Percentiles rank a stretch among this genome's conserved stretches.
These are phyloP conservation scores for Petrea volubilis DNA, from an alignment of 257 asterid genomes.

Conservation along the genomic window DNA sequence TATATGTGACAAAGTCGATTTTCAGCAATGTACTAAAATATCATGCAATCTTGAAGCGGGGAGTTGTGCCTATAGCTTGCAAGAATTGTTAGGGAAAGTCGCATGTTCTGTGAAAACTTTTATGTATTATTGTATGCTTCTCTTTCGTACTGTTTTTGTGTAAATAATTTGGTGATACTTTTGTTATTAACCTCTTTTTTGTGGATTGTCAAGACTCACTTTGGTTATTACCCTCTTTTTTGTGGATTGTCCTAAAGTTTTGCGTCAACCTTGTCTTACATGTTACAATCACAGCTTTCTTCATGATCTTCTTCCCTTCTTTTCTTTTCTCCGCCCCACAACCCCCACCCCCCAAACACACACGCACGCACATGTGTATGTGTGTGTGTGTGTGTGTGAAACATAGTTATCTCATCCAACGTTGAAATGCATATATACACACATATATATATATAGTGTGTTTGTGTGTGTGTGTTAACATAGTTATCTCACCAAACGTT, in stretches of 20 bases:
- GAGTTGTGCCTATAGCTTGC: slow-evolving; percentile 5
- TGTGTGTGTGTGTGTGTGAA: no score
- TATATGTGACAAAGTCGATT: neutral
- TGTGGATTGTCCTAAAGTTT: neutral
- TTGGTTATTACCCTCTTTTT: neutral
- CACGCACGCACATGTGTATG: no score
- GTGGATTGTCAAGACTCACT: neutral
- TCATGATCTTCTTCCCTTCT: neutral
- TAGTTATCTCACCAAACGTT: no score
- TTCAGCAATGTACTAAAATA: no score
- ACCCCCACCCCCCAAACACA: no score
- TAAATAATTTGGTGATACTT: neutral
- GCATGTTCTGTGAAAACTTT: neutral
- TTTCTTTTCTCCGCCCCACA: neutral
- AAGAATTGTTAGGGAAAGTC: slow-evolving; percentile 8
- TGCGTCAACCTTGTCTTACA: neutral
- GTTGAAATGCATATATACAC: no score
- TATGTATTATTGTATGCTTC: neutral
- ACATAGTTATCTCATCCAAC: no score
- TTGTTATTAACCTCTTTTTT: neutral
- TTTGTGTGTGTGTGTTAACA: no score
- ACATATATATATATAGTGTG: no score
- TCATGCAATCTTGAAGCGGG: no score
- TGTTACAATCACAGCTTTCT: neutral
- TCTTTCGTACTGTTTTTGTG: neutral